Evolutionary conservation across 2,329 filamentous ascomycete genomes (phyloP), one percentile per base, ranked within the genome.

Genomic region (Colletotrichum sp.): DNA sequence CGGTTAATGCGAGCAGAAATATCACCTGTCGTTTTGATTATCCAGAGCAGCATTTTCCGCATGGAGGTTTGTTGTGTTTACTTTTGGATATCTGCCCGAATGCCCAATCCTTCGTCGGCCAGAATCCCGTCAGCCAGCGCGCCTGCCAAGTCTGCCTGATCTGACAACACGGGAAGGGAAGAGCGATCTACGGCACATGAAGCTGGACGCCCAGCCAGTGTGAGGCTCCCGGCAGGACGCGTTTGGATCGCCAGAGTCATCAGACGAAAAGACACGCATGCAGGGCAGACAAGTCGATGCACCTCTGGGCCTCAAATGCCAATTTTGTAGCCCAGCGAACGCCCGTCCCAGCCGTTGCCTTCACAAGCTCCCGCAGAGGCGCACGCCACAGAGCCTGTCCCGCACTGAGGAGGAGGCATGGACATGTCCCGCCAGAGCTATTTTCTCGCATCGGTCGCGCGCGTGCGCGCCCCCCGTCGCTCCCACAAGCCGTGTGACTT

Each of bases 381-480:
- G 61, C 61, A 66, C 55, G 67, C 67, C 56, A 70, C 67, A 70
- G 36, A 70, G 36, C 36, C 56, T 70, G 34, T 70, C 55, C 66
- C 66, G 66, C 66, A 62, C 28, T 26, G 24, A 58, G n/a, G 43
- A 21, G 43, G n/a, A 21, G 43, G n/a, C 43, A 21, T 48, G 43
- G 43, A 48, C 43, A 13, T 21, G 18, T 48, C 43, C 43, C 43
- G 43, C n/a, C n/a, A 48, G 15, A 36, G 32, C 32, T 8, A 18
- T 21, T 32, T 34, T n/a, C 34, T 34, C 18, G 30, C n/a, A 21
- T n/a, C 61, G 12, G 24, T 43, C 21, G 28, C 34, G 15, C 61
- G 61, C 32, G 30, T 36, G 34, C 61, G n/a, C 61, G 34, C 26
- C 30, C 18, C 32, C 36, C 66, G 21, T 43, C 30, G 21, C 32